Base-by-base conservation (phyloP, 78 protist species). In the Guillardia theta region DNA sequence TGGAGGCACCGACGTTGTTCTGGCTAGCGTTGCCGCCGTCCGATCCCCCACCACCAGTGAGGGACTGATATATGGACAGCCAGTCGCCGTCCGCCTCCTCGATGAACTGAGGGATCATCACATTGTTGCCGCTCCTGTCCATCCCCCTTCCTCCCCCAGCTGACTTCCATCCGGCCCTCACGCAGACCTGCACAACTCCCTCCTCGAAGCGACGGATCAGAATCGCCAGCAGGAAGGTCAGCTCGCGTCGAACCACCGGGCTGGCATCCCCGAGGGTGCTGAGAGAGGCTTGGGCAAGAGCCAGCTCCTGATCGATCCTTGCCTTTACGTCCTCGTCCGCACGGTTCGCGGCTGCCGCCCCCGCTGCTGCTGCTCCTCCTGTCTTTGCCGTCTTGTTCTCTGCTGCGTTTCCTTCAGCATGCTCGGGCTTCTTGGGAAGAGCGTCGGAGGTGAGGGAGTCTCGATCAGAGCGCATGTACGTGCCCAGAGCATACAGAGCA, bases 401-500 rank as follows among this genome's bases (percentile, higher is more conserved):
- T 53, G 62, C 62, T 12, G 62, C 62, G 62, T 18, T 21, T 53
- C 12, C 62, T 12, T 53, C 62, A 53, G 62, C 62, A 53, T 18
- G 62, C 62, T 12, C 62, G 62, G 33, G 62, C 62, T 21, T 18
- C 12, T 18, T 21, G 33, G 18, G 33, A 53, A 12, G 18, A 12
- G 18, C 62, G 18, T 12, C 78, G 10, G 10, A 64, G 8, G 19
- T 6, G 78, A 19, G 78, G 39, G 15, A 24, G 78, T 15, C 36
- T 24, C 78, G 78, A 24, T 64, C 24, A 43, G 8, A 22, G 88
- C 83, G 30, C 27, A 78, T 0, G 70, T 54, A 45, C n/a, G 45
- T 37, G 64, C 92, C 88, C 30, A 95, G 41, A 0, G 93, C 88
- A n/a, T 33, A 95, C 43, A 80, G 39, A 19, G 94, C 87, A 44